Base-by-base conservation (phyloP, 805 yeast genomes). In the Aciculoconidium aculeatum region DNA sequence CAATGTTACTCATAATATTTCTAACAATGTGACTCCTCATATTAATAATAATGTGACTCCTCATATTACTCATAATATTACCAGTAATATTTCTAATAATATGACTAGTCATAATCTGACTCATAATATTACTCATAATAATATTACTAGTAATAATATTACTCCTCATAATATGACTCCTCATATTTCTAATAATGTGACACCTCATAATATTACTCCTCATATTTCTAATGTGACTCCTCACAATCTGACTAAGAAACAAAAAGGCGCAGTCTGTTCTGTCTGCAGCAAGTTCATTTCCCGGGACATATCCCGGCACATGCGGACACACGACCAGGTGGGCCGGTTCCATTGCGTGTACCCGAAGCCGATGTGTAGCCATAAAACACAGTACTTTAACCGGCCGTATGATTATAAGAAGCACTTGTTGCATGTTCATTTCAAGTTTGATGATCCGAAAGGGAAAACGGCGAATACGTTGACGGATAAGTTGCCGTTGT, bases 361-460 rank as follows among this genome's bases (percentile, higher is more conserved):
- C 35, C 67, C 69, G 1, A 52, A 53, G 26, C 45, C 40, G 15
- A 47, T 45, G 49, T 64, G 70, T 42, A 58, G 51, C 32, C 70
- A 64, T 35, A 56, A 58, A 35, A 61, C 68, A 1, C 56, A 62
- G 25, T 49, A 64, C 32, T 64, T 64, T 39, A 64, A 64, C 40
- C 47, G 70, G 19, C 70, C 70, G 1, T 64, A 64, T 34, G 70
- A 64, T 41, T 64, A 58, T 52, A 64, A 64, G 37, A 64, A 64
- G 32, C 70, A 64, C 37, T 45, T 64, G 25, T 49, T 64, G 23
- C 67, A 63, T 35, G 50, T 53, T 34, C 70, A 64, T 36, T 64
- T 64, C 41, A 47, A 42, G 28, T 64, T 64, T 33, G 68, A 63
- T 36, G 62, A 62, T 34, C 61, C 67, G 11, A 41, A 49, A 28